Base-by-base conservation (phyloP, 331 rosid genomes). In the Malus hybrid region DNA sequence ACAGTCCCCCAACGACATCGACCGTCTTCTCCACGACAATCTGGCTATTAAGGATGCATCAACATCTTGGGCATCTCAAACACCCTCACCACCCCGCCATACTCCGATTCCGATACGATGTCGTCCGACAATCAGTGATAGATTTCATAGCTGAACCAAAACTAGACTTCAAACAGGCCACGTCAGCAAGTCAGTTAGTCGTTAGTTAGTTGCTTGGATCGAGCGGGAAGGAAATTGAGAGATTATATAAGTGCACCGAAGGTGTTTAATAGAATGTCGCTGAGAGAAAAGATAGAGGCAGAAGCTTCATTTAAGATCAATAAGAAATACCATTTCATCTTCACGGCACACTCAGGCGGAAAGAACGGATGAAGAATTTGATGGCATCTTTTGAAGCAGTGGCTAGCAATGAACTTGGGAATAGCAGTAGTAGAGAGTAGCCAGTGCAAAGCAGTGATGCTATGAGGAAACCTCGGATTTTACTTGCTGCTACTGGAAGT, bases 401-500 rank as follows among this genome's bases (percentile, higher is more conserved):
- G 97, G 89, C 89, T 82, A 32, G n/a, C 55, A 74, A 87, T 33
- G 87, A 77, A 80, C 64, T 82, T 69, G 52, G 56, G 19, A 63
- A 66, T 66, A 55, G 46, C 1, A 39, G 46, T 39, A 39, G 13
- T 73, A 53, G 83, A 70, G 62, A 78, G 69, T 86, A 82, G 61
- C 63, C 76, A 73, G 4, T 39, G 13, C 75, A 58, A 76, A 63
- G 28, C 18, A 56, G 55, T 50, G 63, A 52, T 76, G 36, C 70
- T 20, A 62, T 46, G 0, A 87, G 90, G 73, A 93, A 67, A 81
- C 98, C 97, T 32, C 81, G 87, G 80, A 86, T 93, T 82, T 85
- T 89, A 68, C 88, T 93, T 48, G 94, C 90, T 71, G 91, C 97
- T 15, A 85, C 96, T 57, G 97, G 97, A 77, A 83, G 97, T 79